Percentiles rank a stretch among this genome's conserved stretches.
Evolutionary conservation across 2,329 filamentous ascomycete genomes (phyloP).

Genomic region (Fusarium sp.): DNA sequence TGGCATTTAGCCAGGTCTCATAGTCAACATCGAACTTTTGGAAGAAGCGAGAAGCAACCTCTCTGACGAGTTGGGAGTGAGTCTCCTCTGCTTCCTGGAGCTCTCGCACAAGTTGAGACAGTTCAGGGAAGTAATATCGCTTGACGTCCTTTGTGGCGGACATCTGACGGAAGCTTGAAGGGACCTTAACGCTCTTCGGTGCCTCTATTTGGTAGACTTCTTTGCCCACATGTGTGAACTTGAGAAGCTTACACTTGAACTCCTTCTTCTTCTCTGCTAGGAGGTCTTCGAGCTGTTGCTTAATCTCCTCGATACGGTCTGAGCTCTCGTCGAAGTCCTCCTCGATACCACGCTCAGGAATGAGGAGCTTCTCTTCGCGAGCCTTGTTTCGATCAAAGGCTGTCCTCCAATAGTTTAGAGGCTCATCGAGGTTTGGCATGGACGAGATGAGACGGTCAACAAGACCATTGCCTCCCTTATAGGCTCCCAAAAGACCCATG

Average conservation of each 20-base stretch:
- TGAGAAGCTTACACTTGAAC: slow-evolving; percentile 78
- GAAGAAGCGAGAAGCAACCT: slow-evolving; percentile 86
- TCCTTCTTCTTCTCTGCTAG: slow-evolving; percentile 78
- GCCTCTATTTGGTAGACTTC: slow-evolving; percentile 97
- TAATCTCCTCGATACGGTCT: slow-evolving; percentile 79
- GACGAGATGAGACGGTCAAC: slow-evolving; percentile 84
- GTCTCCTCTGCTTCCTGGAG: slow-evolving; percentile 95
- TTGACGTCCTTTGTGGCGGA: slow-evolving; percentile 91
- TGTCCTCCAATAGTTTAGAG: slow-evolving; percentile 86
- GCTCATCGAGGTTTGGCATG: slow-evolving; percentile 85
- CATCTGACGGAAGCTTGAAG: slow-evolving; percentile 94
- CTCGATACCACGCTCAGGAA: slow-evolving; percentile 88
- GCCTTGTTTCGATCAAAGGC: slow-evolving; percentile 89
- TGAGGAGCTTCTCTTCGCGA: slow-evolving; percentile 81
- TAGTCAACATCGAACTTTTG: slow-evolving; percentile 90
- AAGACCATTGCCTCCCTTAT: slow-evolving; percentile 82
- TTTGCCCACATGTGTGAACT: slow-evolving; percentile 89
- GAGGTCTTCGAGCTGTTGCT: slow-evolving; percentile 76
- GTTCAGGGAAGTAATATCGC: slow-evolving; percentile 90
- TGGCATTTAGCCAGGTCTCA: slow-evolving; percentile 85
- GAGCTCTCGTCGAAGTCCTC: slow-evolving; percentile 91
- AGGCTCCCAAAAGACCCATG: slow-evolving; percentile 80
- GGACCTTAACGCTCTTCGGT: slow-evolving; percentile 86
- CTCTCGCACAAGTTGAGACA: slow-evolving; percentile 84
- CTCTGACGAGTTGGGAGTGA: slow-evolving; percentile 89